Conservation (phyloP, 2,329 filamentous ascomycete genomes). For the Aureobasidium sp. region DNA sequence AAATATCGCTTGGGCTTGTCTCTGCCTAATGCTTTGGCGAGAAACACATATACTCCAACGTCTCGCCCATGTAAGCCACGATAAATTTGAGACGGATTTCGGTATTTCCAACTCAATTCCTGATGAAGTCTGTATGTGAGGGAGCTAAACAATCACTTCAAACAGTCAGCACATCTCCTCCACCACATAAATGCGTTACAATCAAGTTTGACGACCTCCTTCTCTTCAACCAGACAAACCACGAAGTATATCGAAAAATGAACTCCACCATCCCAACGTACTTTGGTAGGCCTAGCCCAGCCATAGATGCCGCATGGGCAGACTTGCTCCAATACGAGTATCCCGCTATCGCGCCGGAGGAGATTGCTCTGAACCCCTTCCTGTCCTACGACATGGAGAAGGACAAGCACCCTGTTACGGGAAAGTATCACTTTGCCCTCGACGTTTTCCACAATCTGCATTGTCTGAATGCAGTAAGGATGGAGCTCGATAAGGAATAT, state of each 20-base stretch:
- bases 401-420: background rate
- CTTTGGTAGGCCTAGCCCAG: background rate
- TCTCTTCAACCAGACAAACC: background rate
- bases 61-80: background rate
- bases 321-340: background rate
- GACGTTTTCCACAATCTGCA: constrained; percentile 1
- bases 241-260: background rate
- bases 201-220: background rate
- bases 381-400: background rate
- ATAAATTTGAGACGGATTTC: background rate
- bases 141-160: background rate
- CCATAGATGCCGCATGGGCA: background rate
- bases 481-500: background rate
- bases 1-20: background rate
- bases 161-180: background rate
- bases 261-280: background rate
- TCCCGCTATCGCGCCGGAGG: background rate
- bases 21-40: background rate
- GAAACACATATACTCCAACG: background rate
- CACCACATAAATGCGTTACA: background rate
- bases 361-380: background rate
- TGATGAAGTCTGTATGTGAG: background rate
- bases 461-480: background rate
- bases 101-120: background rate
- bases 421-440: background rate